A percentile compares a stretch with the other conserved stretches of the same genome.
Conservation (phyloP, 768 basidiomycete genomes). For the Phaffia australis region DNA sequence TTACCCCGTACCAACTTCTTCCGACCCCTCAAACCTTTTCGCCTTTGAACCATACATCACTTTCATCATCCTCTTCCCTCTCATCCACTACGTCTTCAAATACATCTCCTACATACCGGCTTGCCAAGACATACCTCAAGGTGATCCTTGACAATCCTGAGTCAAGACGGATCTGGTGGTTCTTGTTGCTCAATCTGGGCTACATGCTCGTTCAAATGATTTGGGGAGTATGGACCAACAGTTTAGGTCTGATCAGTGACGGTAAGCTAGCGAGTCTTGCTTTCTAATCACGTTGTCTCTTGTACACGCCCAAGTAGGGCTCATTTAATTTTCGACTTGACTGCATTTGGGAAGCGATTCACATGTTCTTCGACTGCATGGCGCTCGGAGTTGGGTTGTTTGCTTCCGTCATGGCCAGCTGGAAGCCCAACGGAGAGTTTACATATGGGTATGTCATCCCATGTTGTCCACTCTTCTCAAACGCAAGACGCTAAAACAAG, state of each 20-base stretch:
- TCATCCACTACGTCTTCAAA: background rate
- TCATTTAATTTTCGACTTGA: conserved; percentile 5
- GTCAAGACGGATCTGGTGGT: conserved; percentile 92
- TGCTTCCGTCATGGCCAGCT: conserved; percentile 94
- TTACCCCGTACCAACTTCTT: conserved; percentile 2
- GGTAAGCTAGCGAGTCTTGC: conserved; percentile 47
- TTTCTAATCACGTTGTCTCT: background rate
- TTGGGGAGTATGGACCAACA: conserved; percentile 96
- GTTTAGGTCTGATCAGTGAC: conserved; percentile 88
- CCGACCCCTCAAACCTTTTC: background rate
- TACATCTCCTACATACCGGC: conserved; percentile 14
- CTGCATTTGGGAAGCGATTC: conserved; percentile 57
- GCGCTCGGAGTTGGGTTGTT: conserved; percentile 90
- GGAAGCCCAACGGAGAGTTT: conserved; percentile 87
- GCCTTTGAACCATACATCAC: background rate
- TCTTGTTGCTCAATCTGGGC: conserved; percentile 81
- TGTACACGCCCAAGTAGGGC: conserved; percentile 7
- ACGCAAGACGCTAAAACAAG: background rate
- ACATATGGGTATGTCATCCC: conserved; percentile 68
- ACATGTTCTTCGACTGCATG: conserved; percentile 99
- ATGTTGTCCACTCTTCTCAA: background rate
- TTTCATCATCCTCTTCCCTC: background rate
- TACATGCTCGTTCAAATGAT: conserved; percentile 86
- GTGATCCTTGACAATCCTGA: conserved; percentile 83
- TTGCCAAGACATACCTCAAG: conserved; percentile 55